phyloP scores from a whole-genome alignment of 345 rosid genomes.

The Hirschfeldia incana region DNA sequence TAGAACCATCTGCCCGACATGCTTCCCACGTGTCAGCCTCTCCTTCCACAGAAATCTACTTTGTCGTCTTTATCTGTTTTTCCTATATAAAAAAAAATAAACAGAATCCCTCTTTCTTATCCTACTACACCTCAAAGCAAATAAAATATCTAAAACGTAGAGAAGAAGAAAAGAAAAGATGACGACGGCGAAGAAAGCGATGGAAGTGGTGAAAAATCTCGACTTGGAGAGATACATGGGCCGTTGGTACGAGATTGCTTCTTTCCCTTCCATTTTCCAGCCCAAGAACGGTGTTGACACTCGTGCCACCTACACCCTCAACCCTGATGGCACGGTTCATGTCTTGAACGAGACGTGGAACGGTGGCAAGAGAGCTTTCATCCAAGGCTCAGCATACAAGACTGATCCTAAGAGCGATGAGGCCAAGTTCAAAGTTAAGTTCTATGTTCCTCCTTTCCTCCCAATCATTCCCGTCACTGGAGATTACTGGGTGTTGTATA shows the following conservation, averaged over 20 bases:
- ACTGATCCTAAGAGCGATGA: slow-evolving; percentile 75
- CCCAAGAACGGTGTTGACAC: slow-evolving; percentile 75
- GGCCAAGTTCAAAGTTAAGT: slow-evolving; percentile 90
- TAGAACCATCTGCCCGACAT: slow-evolving; percentile 32
- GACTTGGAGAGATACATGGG: slow-evolving; percentile 83
- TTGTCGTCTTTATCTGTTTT: background rate
- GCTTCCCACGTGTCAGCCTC: slow-evolving; percentile 31
- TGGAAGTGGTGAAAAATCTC: slow-evolving; percentile 72
- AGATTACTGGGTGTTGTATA: slow-evolving; percentile 75
- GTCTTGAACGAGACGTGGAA: slow-evolving; percentile 84
- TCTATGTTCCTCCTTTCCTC: slow-evolving; percentile 81
- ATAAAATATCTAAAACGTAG: slow-evolving; percentile 25
- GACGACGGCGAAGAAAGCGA: slow-evolving; percentile 49
- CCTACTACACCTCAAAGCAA: background rate
- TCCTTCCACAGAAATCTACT: slow-evolving; percentile 34
- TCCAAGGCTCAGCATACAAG: slow-evolving; percentile 75
- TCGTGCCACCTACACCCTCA: slow-evolving; percentile 76
- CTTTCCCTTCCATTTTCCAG: slow-evolving; percentile 75
- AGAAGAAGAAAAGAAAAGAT: slow-evolving; percentile 10
- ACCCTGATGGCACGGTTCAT: slow-evolving; percentile 68
- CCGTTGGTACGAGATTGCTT: slow-evolving; percentile 92
- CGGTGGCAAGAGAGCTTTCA: slow-evolving; percentile 63
- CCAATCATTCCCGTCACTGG: slow-evolving; percentile 83
- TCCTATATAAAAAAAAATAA: background rate
- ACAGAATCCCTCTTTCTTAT: slow-evolving; percentile 11